A percentile compares a stretch with the other conserved stretches of the same genome.
phyloP scores from a whole-genome alignment of 371 early-diverging fungal genomes.

The Apophysomyces trapeziformis region DNA sequence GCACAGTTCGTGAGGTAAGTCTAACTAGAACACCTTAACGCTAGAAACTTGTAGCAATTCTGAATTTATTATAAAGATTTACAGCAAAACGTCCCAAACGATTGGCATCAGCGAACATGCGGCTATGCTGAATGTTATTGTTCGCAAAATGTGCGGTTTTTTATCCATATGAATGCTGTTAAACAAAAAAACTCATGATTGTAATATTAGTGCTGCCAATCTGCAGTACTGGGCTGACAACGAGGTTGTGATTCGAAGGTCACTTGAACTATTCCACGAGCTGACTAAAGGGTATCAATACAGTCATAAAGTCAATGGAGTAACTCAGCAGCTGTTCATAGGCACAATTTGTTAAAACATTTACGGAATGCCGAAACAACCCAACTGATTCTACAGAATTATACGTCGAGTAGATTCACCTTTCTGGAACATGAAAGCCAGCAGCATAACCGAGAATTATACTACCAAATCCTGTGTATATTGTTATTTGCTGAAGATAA shows the following conservation, averaged over 20 bases:
- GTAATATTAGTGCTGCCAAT: conserved; percentile 24
- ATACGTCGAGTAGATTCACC: conserved; percentile 67
- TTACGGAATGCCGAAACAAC: conserved; percentile 75
- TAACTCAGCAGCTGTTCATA: neutral
- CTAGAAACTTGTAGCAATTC: no score
- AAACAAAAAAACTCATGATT: no score
- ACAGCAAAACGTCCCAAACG: conserved; percentile 54
- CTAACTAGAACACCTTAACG: neutral
- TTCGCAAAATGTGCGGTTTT: conserved; percentile 66
- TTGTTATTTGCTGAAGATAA: conserved; percentile 78
- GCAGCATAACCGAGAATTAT: conserved; percentile 61
- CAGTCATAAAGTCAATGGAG: neutral
- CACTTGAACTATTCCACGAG: conserved; percentile 66
- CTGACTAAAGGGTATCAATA: conserved; percentile 29
- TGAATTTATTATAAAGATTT: conserved; percentile 43
- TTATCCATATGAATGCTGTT: no score
- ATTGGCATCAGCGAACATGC: conserved; percentile 63
- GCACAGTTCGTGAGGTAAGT: conserved; percentile 30
- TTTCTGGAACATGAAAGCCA: conserved; percentile 60
- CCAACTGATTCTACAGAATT: conserved; percentile 69
- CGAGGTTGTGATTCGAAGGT: conserved; percentile 27
- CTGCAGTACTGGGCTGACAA: conserved; percentile 44
- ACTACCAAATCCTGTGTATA: conserved; percentile 77
- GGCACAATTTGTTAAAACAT: conserved; percentile 19
- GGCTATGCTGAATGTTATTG: conserved; percentile 66